Base-by-base conservation (phyloP, 768 basidiomycete genomes). In the Phanerochaete carnosa region DNA sequence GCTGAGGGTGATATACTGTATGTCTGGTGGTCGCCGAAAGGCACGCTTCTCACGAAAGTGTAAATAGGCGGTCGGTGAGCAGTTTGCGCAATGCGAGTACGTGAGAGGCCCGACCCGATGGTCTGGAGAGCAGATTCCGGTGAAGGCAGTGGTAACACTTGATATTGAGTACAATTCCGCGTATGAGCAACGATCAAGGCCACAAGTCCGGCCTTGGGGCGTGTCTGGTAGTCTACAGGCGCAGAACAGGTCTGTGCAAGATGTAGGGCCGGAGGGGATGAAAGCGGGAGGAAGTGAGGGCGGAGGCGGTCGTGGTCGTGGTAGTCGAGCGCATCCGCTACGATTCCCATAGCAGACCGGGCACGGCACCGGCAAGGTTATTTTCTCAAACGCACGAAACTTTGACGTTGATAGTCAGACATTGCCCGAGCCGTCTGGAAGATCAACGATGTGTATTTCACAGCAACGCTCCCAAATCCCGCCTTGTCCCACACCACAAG, bases 41-140 rank as follows among this genome's bases (percentile, higher is more conserved):
- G 29, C 33, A 49, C 23, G 22, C 46, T 51, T 62, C 61, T 54
- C 61, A 62, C 61, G 50, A 15, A 37, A 23, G 56, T 19, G 52
- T 39, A 57, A 45, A 35, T 26, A 19, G 30, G 46, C 29, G 49
- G 55, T 55, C 39, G 61, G 57, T 55, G 53, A 58, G 35, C 35
- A 25, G 30, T 33, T 33, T 58, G 61, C 37, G 50, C n/a, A 46
- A 13, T 25, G 22, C 35, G 8, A 55, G 19, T n/a, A 45, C 45
- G 61, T 62, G 61, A 56, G 61, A 62, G 61, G 43, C 39, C 57
- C 46, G 60, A 58, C 58, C 62, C 62, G 62, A 60, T 43, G 62
- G 19, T 60, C 26, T 55, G 63, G 63, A 61, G 32, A 57, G 63
- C 37, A 25, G 25, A 13, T 37, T 53, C 35, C 51, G 30, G 19